Evolutionary conservation across 345 rosid species (phyloP).

Genomic region (Eucalyptus brandiana): DNA sequence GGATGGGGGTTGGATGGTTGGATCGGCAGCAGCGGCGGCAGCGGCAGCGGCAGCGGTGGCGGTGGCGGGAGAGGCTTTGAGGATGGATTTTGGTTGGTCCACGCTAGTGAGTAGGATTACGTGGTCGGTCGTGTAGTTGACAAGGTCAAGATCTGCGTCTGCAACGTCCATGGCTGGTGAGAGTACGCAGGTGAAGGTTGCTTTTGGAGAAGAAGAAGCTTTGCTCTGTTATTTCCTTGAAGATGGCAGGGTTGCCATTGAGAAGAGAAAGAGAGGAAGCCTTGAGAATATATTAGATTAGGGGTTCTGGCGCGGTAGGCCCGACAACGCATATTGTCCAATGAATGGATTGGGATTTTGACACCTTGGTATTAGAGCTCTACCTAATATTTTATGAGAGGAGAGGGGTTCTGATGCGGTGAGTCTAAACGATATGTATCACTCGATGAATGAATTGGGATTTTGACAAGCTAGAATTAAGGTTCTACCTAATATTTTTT

Average conservation of each 20-base stretch:
- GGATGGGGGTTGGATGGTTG: not conserved
- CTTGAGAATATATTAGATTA: too few relatives aligned
- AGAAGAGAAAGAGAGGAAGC: not conserved
- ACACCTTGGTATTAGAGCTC: too few relatives aligned
- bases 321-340: too few relatives aligned
- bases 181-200: not conserved
- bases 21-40: not conserved
- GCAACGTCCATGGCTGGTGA: not conserved
- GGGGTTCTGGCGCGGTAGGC: too few relatives aligned
- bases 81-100: constrained; percentile 1
- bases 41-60: not conserved
- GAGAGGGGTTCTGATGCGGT: too few relatives aligned
- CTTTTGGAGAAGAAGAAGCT: not conserved
- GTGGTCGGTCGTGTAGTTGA: constrained; percentile 1
- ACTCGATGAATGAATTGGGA: too few relatives aligned
- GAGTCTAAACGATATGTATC: rapidly evolving
- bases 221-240: not conserved
- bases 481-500: too few relatives aligned
- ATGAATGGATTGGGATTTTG: too few relatives aligned
- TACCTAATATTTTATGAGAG: rapidly evolving
- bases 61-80: not conserved
- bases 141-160: not conserved
- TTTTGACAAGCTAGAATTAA: too few relatives aligned
- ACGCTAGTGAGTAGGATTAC: not conserved
- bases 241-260: not conserved